Conservation (phyloP, 768 basidiomycete genomes). For the Saitozyma sp. region DNA sequence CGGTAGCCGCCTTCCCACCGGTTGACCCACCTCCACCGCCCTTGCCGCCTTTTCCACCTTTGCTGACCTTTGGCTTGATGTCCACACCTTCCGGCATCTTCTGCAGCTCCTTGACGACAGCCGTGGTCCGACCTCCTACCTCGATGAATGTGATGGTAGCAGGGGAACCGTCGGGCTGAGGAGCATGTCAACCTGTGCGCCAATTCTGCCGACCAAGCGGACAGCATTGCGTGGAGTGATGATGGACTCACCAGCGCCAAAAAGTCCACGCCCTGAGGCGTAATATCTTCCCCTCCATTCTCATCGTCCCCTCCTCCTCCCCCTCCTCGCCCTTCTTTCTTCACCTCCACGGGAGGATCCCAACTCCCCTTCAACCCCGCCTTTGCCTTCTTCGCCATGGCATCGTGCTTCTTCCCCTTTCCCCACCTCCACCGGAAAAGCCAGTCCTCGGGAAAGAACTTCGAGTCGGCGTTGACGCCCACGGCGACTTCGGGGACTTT, state of each 20-base stretch:
- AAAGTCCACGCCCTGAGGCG: constrained; percentile 33
- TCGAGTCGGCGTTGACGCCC: constrained; percentile 67
- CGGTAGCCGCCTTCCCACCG: not conserved
- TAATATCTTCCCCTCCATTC: constrained; percentile 26
- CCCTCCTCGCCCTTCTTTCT: constrained; percentile 4
- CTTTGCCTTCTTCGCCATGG: constrained; percentile 24
- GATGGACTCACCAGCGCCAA: constrained; percentile 31
- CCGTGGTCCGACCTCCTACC: constrained; percentile 75
- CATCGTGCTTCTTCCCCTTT: constrained; percentile 46
- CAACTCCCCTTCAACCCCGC: constrained; percentile 1
- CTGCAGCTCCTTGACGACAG: constrained; percentile 68
- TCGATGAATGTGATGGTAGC: constrained; percentile 74
- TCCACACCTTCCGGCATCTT: constrained; percentile 50
- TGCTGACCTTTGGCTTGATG: constrained; percentile 44
- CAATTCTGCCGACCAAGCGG: not conserved
- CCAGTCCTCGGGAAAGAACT: constrained; percentile 62
- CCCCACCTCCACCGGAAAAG: constrained; percentile 51
- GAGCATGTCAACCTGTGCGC: not conserved
- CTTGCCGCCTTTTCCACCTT: constrained; percentile 28
- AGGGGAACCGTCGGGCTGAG: constrained; percentile 66
- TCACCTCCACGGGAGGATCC: not conserved
- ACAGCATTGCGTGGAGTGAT: not conserved
- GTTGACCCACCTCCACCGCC: too few species aligned
- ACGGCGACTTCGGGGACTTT: constrained; percentile 66
- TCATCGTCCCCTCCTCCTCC: constrained; percentile 20